These are phyloP conservation scores for Podila epicladia DNA, from an alignment of 192 early-diverging fungal genomes.

Conservation along the genomic window DNA sequence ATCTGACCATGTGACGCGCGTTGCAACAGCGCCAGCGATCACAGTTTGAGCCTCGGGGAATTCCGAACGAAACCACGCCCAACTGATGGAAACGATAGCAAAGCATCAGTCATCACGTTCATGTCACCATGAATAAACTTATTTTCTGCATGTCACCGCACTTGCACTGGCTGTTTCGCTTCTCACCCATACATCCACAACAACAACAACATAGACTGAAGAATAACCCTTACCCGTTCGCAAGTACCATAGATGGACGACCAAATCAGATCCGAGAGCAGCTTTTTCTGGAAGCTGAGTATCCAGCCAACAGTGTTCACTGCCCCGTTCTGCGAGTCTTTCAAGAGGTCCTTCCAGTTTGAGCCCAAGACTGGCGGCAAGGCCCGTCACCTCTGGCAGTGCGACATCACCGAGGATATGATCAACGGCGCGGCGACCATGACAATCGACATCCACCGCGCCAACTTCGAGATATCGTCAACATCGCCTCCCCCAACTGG, in stretches of 20 bases:
- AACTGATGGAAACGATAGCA: too few relatives aligned
- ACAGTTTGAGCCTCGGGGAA: too few relatives aligned
- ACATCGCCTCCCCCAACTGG: neutral
- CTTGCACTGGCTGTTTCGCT: too few relatives aligned
- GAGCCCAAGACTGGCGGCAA: constrained; percentile 7
- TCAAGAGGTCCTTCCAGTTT: constrained; percentile 18
- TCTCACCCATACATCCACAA: too few relatives aligned
- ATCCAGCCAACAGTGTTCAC: constrained; percentile 19
- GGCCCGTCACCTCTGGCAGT: constrained; percentile 11
- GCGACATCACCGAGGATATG: constrained; percentile 28
- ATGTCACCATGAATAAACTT: too few relatives aligned
- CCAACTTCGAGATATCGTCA: neutral
- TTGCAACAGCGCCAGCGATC: too few relatives aligned
- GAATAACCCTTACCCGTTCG: too few relatives aligned
- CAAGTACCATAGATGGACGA: constrained; percentile 1
- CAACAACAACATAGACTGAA: too few relatives aligned
- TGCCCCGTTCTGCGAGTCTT: constrained; percentile 19
- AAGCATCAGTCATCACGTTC: too few relatives aligned
- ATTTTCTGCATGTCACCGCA: too few relatives aligned
- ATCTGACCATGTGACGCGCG: too few relatives aligned
- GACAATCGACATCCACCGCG: constrained; percentile 13
- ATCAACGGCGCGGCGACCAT: constrained; percentile 29
- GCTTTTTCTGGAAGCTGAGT: constrained; percentile 19
- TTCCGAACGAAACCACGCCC: too few relatives aligned
- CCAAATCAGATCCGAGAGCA: constrained; percentile 9